Base-by-base conservation (phyloP, 441 rosid species). In the Populus hybrid region DNA sequence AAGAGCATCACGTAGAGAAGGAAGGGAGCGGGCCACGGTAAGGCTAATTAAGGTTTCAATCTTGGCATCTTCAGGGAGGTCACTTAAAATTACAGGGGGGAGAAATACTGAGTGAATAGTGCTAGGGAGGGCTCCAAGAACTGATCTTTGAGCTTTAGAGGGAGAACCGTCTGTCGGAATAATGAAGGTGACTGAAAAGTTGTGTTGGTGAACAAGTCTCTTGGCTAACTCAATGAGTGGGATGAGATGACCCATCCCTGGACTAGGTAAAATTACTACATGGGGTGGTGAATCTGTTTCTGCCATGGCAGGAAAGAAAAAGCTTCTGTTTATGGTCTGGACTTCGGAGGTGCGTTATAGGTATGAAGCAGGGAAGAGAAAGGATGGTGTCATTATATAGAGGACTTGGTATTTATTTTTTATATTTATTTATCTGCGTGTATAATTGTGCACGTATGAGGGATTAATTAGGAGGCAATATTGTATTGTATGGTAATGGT, bases 171-270 rank as follows among this genome's bases (percentile, higher is more conserved):
- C 83, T 30, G 85, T 74, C 26, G 91, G 86, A 75, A 94, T 75
- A 38, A 92, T 32, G 75, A 94, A 84, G 24, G 91, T 84, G 80
- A 90, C 78, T 21, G 81, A 69, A 82, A 87, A 76, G n/a, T 64
- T 28, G 79, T 87, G 86, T 69, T 53, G 75, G 28, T 64, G 78
- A 59, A 90, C 86, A 74, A 89, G 82, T 59, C 81, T 78, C 71
- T 87, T 88, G 28, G 90, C 87, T 16, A 90, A 76, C 83, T 89
- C 91, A 18, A 71, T 69, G 18, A 91, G 87, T 1, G 91, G 92
- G 83, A 88, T 91, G 71, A 91, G 91, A 72, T 91, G 94, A 71
- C 94, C 91, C 91, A 91, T 89, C n/a, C 94, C 97, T 0, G 96
- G 96, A 42, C 83, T 85, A 5, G 96, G 96, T 5, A 91, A 57